Base-by-base conservation (phyloP, 306 rosid genomes). In the Vachellia collinsii region DNA sequence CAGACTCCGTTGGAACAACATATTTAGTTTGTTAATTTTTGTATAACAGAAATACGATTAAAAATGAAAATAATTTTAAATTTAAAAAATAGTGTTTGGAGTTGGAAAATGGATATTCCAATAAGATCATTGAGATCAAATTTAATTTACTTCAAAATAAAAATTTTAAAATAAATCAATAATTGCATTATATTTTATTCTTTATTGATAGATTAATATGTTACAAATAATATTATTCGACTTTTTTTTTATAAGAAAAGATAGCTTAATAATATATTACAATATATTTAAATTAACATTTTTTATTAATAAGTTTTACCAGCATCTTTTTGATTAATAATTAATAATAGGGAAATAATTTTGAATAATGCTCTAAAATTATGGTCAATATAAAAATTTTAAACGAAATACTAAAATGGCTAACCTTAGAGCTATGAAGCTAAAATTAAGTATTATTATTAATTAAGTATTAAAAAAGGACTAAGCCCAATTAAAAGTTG, bases 401-500 rank as follows among this genome's bases (percentile, higher is more conserved):
- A 14, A 50, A 23, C 12, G 25, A 11, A 61, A 23, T 54, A 54
- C 11, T 17, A n/a, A 54, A 54, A 54, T n/a, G 62, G 11, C 11
- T 54, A 54, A n/a, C 10, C 62, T 54, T 7, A 7, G n/a, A 53
- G 6, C 19, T 50, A 16, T 16, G 19, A 54, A 11, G 6, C 59
- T 19, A 51, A 51, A 51, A 6, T 14, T 51, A 19, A 4, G 17
- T 14, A 14, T 17, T 14, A 17, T 17, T 16, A 53, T 17, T 7
- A 53, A 19, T 19, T 53, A 53, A 54, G 3, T 19, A 54, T 17
- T 3, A 14, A 51, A 22, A 51, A 50, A 43, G 79, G 11, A 50
- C 41, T 19, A 76, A 48, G 79, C 36, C 14, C 46, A 38, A 51
- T 80, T 54, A 71, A 69, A 53, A 82, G 83, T 84, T 56, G 94